These are phyloP conservation scores for Pythium diclinum DNA, from an alignment of 352 stramenopile species.

Conservation along the genomic window DNA sequence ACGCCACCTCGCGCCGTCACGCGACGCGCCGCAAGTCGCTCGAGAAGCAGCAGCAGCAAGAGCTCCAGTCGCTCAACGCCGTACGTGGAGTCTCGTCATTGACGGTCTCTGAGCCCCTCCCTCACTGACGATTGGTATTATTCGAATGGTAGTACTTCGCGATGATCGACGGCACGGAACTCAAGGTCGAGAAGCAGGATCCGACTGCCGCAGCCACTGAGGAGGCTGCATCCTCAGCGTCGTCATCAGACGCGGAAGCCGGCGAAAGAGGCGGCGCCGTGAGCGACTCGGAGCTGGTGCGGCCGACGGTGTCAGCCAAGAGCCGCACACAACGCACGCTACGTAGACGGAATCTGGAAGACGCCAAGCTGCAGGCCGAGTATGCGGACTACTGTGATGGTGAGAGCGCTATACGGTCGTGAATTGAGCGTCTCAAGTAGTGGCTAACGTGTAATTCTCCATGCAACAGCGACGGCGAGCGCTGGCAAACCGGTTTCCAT, in stretches of 20 bases:
- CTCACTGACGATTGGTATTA: no score
- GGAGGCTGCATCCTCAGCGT: background rate
- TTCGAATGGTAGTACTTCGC: conserved; percentile 24
- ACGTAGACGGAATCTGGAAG: conserved; percentile 13
- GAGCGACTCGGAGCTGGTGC: conserved; percentile 26
- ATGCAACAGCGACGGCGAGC: conserved; percentile 6
- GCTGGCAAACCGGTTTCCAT: conserved; percentile 17
- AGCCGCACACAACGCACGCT: conserved; percentile 18
- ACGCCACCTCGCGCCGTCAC: conserved; percentile 11
- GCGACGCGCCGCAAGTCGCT: conserved; percentile 13
- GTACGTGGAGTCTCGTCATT: conserved; percentile 5
- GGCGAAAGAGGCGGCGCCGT: background rate
- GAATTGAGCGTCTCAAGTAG: no score
- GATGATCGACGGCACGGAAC: conserved; percentile 32
- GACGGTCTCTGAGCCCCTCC: background rate
- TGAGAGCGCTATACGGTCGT: background rate
- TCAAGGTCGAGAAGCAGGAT: conserved; percentile 21
- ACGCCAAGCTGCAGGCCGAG: conserved; percentile 17
- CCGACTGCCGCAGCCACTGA: background rate
- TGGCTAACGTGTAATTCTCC: background rate
- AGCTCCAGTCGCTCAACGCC: conserved; percentile 24
- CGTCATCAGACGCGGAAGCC: background rate
- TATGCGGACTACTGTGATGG: conserved; percentile 26
- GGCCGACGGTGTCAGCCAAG: conserved; percentile 9
- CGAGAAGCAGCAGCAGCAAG: conserved; percentile 19